Conservation (phyloP, 2,329 filamentous ascomycete genomes). For the Ophiocordyceps australis region DNA sequence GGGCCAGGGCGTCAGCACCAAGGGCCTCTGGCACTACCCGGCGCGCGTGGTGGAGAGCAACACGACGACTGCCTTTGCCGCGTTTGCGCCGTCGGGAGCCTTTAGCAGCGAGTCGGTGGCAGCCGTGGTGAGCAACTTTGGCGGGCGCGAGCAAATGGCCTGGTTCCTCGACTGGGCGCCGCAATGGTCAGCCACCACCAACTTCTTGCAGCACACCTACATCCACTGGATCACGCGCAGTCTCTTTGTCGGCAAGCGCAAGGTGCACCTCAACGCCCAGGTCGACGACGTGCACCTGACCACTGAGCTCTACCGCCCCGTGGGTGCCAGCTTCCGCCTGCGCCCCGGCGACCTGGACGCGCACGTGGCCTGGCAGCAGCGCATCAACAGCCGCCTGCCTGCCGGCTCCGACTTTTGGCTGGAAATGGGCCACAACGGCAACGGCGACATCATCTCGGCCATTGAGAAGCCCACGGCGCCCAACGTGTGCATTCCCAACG, state of each 20-base stretch:
- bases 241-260: conserved; percentile 35
- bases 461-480: conserved; percentile 23
- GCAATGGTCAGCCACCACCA: conserved; percentile 28
- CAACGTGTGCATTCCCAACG: conserved; percentile 18
- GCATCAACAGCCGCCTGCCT: conserved; percentile 26
- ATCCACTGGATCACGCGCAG: conserved; percentile 44
- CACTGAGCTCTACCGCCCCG: conserved; percentile 28
- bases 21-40: conserved; percentile 39
- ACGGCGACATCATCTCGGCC: conserved; percentile 29
- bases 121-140: conserved; percentile 40
- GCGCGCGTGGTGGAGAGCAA: conserved; percentile 32
- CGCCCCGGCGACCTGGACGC: conserved; percentile 24
- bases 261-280: conserved; percentile 34
- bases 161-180: conserved; percentile 35
- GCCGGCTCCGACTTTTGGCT: conserved; percentile 30
- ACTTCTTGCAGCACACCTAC: conserved; percentile 41
- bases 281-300: conserved; percentile 45
- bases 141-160: conserved; percentile 39
- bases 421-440: conserved; percentile 34
- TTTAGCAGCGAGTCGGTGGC: conserved; percentile 24
- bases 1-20: conserved; percentile 20
- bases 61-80: conserved; percentile 34
- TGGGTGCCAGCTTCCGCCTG: conserved; percentile 28
- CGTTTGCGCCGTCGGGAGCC: conserved; percentile 25
- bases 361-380: conserved; percentile 21